These are phyloP conservation scores for Halteria grandinella DNA, from an alignment of 73 alveolate species.

Conservation along the genomic window DNA sequence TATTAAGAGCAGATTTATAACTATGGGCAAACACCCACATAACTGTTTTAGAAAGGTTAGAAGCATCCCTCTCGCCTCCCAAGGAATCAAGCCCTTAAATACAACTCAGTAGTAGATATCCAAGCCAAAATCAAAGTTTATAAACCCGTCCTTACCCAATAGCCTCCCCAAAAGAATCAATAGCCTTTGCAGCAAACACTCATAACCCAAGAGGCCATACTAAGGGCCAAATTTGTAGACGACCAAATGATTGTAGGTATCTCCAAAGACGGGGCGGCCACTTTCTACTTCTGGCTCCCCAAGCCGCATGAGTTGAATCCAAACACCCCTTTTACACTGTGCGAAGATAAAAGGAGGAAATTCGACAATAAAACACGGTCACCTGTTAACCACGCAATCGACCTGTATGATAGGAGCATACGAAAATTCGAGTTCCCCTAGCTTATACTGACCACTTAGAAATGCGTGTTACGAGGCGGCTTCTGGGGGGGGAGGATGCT, in stretches of 20 bases:
- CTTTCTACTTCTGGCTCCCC: slow-evolving; percentile 44
- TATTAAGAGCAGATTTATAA: slow-evolving; percentile 80
- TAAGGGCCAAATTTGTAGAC: slow-evolving; percentile 63
- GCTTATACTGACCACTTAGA: too few species aligned
- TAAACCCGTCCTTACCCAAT: slow-evolving; percentile 66
- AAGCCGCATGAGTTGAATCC: slow-evolving; percentile 61
- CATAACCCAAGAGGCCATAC: slow-evolving; percentile 65
- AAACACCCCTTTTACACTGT: slow-evolving; percentile 60
- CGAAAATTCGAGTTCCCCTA: too few species aligned
- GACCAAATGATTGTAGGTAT: slow-evolving; percentile 47
- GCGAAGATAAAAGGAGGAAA: slow-evolving; percentile 72
- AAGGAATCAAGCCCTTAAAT: slow-evolving; percentile 64
- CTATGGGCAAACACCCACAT: slow-evolving; percentile 95
- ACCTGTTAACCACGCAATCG: too few species aligned
- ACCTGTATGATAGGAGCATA: too few species aligned
- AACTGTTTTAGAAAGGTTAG: slow-evolving; percentile 73
- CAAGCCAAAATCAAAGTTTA: slow-evolving; percentile 73
- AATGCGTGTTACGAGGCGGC: too few species aligned
- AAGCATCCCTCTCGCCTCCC: slow-evolving; percentile 68
- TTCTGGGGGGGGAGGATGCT: too few species aligned
- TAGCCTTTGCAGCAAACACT: neutral
- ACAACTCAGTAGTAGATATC: slow-evolving; percentile 70
- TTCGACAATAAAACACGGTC: too few species aligned
- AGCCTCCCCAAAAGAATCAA: neutral
- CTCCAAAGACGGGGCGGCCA: slow-evolving; percentile 62